Conservation (phyloP, 176 grass and related monocot species). For the Metroxylon sagu region DNA sequence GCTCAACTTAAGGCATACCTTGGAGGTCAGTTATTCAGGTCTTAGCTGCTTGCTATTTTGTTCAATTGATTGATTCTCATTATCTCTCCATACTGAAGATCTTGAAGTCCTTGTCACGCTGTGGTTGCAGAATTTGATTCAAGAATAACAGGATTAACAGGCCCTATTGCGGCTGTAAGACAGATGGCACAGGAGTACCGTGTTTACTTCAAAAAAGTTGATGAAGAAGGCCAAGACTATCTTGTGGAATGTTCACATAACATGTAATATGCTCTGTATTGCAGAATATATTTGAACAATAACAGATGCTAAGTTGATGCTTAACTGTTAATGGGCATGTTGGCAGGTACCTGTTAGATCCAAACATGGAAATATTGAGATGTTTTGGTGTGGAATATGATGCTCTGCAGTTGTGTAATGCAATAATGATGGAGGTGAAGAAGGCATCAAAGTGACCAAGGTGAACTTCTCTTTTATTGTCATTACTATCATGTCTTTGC, state of each 20-base stretch:
- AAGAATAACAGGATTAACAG: constrained; percentile 85
- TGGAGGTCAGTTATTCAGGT: constrained; percentile 44
- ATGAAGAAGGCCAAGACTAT: constrained; percentile 80
- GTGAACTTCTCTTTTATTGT: not conserved
- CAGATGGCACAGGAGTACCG: constrained; percentile 90
- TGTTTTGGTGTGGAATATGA: constrained; percentile 78
- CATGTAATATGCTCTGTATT: constrained; percentile 36
- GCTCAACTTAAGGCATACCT: constrained; percentile 87
- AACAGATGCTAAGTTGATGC: too few species aligned
- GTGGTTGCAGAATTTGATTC: constrained; percentile 64
- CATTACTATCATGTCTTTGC: too few species aligned
- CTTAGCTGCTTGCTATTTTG: constrained; percentile 16
- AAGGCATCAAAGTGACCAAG: constrained; percentile 40
- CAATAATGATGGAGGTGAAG: constrained; percentile 48
- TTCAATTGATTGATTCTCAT: too few species aligned
- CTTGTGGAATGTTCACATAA: constrained; percentile 84
- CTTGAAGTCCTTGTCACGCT: constrained; percentile 20
- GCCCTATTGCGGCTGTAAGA: constrained; percentile 58
- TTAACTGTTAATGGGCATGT: not conserved
- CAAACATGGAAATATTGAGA: constrained; percentile 74
- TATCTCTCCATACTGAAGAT: not conserved
- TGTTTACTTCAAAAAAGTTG: constrained; percentile 81
- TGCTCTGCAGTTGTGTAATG: constrained; percentile 60
- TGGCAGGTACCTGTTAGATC: constrained; percentile 87
- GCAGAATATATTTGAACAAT: too few species aligned